Conservation (phyloP, 208 protist species). For the Leishmania gerbilli region DNA sequence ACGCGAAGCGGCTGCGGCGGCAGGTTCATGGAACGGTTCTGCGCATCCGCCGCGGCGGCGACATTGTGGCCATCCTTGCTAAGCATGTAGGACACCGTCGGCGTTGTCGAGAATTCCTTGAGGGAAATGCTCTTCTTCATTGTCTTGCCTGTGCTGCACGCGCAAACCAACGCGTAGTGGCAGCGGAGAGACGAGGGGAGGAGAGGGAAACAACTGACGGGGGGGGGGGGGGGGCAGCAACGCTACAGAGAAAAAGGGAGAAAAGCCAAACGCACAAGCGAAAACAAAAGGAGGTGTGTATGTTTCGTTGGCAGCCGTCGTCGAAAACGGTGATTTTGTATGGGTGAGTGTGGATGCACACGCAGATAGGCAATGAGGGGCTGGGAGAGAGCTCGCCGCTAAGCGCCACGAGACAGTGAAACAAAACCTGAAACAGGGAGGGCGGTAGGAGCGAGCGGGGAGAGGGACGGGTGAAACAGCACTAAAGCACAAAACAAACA, state of each 20-base stretch:
- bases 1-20: constrained; percentile 38
- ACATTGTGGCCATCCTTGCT: constrained; percentile 90
- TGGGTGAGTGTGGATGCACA: constrained; percentile 19
- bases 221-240: neutral
- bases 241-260: neutral
- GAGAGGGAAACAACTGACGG: neutral
- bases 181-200: constrained; percentile 8
- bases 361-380: neutral
- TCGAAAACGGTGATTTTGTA: constrained; percentile 6
- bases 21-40: constrained; percentile 32
- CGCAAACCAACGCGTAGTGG: neutral
- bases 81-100: constrained; percentile 90
- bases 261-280: neutral
- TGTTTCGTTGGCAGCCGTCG: neutral
- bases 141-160: neutral
- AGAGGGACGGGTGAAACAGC: neutral
- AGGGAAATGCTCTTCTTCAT: constrained; percentile 92
- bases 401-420: neutral
- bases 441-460: neutral
- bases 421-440: neutral
- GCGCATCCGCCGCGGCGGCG: constrained; percentile 40
- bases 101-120: constrained; percentile 91
- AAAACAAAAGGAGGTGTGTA: neutral
- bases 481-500: neutral
- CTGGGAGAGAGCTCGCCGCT: neutral